Evolutionary conservation across 306 rosid genomes (phyloP).

Genomic region (Pyrus pyrifolia): DNA sequence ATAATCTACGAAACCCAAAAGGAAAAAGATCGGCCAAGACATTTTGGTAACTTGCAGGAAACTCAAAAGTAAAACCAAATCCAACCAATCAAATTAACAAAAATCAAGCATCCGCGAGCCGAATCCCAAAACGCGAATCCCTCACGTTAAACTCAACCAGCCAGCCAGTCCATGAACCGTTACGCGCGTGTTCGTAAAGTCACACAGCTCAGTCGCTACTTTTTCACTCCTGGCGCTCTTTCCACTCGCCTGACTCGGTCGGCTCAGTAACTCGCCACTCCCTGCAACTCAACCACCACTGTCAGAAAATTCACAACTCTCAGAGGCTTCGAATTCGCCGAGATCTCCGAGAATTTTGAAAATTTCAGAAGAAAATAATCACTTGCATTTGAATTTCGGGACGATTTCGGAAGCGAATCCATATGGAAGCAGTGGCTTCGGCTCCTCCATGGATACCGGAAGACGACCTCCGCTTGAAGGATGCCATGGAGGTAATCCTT

Average conservation of each 20-base stretch:
- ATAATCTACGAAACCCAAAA: not conserved
- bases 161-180: not conserved
- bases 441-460: constrained; percentile 52
- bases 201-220: not conserved
- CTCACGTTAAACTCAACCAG: not conserved
- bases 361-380: not conserved
- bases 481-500: constrained; percentile 62
- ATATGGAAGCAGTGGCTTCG: constrained; percentile 23
- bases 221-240: not conserved
- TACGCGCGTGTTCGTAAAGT: not conserved
- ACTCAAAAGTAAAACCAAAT: too few species aligned
- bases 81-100: not conserved
- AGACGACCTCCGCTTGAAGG: constrained; percentile 71
- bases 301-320: not conserved
- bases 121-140: not conserved
- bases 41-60: not conserved
- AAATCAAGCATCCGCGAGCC: not conserved
- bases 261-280: not conserved
- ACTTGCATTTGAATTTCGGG: not conserved
- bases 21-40: not conserved
- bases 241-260: not conserved
- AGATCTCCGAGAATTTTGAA: not conserved
- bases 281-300: not conserved
- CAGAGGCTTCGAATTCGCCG: not conserved
- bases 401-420: constrained; percentile 5